Conservation (phyloP, 1,284 basidiomycete species). For the Ustilago esculenta region DNA sequence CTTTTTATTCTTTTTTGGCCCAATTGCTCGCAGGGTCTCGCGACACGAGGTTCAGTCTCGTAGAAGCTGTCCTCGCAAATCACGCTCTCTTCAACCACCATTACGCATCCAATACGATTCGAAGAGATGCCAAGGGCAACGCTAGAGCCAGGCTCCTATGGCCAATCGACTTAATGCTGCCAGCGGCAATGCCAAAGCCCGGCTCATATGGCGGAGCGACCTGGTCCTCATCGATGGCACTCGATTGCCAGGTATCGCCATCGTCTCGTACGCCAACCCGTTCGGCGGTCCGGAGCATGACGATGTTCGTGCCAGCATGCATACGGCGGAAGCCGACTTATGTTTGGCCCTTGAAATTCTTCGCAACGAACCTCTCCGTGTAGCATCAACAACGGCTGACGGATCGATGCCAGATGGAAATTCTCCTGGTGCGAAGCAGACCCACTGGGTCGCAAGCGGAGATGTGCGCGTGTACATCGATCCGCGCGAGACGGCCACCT, state of each 20-base stretch:
- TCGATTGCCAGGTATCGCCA: constrained; percentile 52
- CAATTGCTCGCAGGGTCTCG: too few relatives aligned
- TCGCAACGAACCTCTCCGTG: constrained; percentile 53
- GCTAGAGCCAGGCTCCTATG: too few relatives aligned
- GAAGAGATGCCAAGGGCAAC: too few relatives aligned
- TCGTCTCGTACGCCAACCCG: constrained; percentile 58
- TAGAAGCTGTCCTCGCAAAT: too few relatives aligned
- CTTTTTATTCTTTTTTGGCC: neutral
- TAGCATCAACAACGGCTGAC: constrained; percentile 25
- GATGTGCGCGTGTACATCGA: constrained; percentile 51
- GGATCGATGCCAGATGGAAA: constrained; percentile 1
- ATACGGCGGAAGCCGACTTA: constrained; percentile 56
- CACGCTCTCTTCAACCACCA: too few relatives aligned
- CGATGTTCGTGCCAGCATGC: constrained; percentile 3
- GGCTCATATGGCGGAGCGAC: constrained; percentile 59
- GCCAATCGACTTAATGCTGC: too few relatives aligned
- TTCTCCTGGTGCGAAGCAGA: constrained; percentile 1
- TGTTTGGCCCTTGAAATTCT: constrained; percentile 64
- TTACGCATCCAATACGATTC: too few relatives aligned
- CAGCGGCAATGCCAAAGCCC: too few relatives aligned
- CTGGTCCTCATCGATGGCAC: constrained; percentile 61
- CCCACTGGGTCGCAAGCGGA: constrained; percentile 38
- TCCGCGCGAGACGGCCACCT: constrained; percentile 38
- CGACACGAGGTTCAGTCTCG: too few relatives aligned
- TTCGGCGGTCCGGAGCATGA: constrained; percentile 22